phyloP scores from a whole-genome alignment of 1,284 basidiomycete genomes.

The Ceratobasidium sp. region DNA sequence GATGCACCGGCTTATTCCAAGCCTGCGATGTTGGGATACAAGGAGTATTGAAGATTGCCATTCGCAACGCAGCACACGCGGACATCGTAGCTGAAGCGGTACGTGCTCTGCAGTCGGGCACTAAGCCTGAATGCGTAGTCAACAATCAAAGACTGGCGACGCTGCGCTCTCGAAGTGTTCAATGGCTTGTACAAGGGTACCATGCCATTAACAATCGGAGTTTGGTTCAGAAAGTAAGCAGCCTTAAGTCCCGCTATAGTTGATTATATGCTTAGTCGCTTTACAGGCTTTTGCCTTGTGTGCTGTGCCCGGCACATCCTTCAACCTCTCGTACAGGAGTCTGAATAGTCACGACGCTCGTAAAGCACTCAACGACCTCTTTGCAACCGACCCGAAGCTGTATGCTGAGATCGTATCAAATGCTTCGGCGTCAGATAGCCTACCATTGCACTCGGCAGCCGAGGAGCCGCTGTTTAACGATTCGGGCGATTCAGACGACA shows the following conservation, averaged over 20 bases:
- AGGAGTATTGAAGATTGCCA: conserved; percentile 53
- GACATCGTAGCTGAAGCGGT: conserved; percentile 48
- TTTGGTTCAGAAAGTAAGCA: conserved; percentile 27
- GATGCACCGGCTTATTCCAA: conserved; percentile 52
- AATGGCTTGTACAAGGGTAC: conserved; percentile 1
- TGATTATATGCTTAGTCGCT: no score
- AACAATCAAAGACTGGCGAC: not conserved
- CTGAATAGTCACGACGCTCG: not conserved
- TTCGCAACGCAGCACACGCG: conserved; percentile 54
- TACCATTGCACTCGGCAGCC: no score
- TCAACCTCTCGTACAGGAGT: no score
- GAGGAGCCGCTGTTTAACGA: no score
- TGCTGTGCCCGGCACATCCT: no score
- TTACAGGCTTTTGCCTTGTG: no score
- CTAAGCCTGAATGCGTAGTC: not conserved
- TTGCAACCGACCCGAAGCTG: no score
- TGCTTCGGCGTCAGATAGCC: no score
- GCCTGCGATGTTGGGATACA: conserved; percentile 58
- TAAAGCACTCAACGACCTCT: not conserved
- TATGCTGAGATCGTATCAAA: no score
- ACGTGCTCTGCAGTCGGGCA: not conserved
- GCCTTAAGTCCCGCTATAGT: no score
- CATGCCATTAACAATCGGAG: conserved; percentile 18
- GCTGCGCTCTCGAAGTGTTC: conserved; percentile 25
- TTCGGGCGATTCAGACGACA: no score